A percentile compares a stretch with the other conserved stretches of the same genome.
Conservation (phyloP, 2,329 filamentous ascomycete species). For the Aspergillus latus region DNA sequence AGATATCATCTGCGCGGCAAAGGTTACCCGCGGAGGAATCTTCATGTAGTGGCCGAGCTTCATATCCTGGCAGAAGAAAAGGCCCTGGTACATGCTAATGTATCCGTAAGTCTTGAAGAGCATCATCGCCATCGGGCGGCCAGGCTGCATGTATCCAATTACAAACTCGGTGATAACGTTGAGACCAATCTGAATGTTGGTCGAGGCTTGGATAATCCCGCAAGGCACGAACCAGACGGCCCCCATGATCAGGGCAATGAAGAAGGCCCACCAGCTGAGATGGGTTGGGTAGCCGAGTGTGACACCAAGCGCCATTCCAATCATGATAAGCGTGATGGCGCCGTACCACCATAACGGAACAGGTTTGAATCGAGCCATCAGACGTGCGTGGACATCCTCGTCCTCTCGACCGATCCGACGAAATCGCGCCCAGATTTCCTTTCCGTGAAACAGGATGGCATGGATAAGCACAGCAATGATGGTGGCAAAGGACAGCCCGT, state of each 20-base stretch:
- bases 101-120: conserved; percentile 75
- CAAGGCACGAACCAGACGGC: conserved; percentile 62
- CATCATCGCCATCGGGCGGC: conserved; percentile 71
- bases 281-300: conserved; percentile 62
- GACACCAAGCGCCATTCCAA: conserved; percentile 51
- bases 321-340: conserved; percentile 48
- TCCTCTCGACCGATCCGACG: conserved; percentile 57
- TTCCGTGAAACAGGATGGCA: conserved; percentile 65
- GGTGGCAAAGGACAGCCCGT: conserved; percentile 71
- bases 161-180: conserved; percentile 73
- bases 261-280: conserved; percentile 70
- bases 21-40: conserved; percentile 52
- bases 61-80: conserved; percentile 65
- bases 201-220: conserved; percentile 67
- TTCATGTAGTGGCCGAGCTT: conserved; percentile 70
- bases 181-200: conserved; percentile 64
- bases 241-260: conserved; percentile 65
- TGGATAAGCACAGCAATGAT: conserved; percentile 69
- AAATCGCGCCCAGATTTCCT: conserved; percentile 65
- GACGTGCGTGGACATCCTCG: conserved; percentile 54
- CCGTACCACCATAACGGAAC: conserved; percentile 61
- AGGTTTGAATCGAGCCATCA: conserved; percentile 59
- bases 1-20: conserved; percentile 52
- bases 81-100: conserved; percentile 65
- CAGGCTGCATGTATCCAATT: conserved; percentile 71